Evolutionary conservation across 2,329 filamentous ascomycete species (phyloP).

Genomic region (Fusarium globosum): DNA sequence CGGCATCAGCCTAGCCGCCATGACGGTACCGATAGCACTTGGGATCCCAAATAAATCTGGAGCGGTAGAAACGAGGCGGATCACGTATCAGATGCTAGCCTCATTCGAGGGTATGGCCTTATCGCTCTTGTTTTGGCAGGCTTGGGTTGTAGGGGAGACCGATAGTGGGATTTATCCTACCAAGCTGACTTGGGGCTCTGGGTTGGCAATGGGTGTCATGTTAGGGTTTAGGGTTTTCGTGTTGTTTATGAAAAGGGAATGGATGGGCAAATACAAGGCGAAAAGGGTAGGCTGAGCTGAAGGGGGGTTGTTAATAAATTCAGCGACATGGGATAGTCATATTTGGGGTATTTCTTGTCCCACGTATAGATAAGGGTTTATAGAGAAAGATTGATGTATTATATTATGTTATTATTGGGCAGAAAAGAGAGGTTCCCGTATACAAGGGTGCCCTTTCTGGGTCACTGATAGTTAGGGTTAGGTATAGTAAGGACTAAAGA

Average conservation of each 20-base stretch:
- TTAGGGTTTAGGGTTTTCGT: neutral
- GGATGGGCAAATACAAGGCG: neutral
- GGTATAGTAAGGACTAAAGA: neutral
- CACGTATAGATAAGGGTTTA: neutral
- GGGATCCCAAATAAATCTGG: neutral
- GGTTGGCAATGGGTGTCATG: neutral
- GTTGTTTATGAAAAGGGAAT: neutral
- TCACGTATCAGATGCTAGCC: neutral
- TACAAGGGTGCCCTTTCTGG: neutral
- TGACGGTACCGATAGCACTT: neutral
- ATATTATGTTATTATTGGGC: fast-evolving
- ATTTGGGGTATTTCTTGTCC: fast-evolving
- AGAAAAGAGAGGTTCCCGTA: neutral
- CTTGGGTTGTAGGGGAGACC: neutral
- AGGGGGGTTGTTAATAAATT: neutral
- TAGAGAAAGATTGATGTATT: neutral
- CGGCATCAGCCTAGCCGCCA: neutral
- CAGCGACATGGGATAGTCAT: neutral
- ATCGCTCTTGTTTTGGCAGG: neutral
- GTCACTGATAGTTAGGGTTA: neutral
- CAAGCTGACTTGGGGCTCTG: neutral
- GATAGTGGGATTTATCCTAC: neutral
- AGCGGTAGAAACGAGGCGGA: neutral
- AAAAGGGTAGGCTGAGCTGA: neutral
- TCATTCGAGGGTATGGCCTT: neutral